Evolutionary conservation across 75 land plant species (phyloP), one percentile per base, ranked within the genome.

Genomic region (Pinus taeda): DNA sequence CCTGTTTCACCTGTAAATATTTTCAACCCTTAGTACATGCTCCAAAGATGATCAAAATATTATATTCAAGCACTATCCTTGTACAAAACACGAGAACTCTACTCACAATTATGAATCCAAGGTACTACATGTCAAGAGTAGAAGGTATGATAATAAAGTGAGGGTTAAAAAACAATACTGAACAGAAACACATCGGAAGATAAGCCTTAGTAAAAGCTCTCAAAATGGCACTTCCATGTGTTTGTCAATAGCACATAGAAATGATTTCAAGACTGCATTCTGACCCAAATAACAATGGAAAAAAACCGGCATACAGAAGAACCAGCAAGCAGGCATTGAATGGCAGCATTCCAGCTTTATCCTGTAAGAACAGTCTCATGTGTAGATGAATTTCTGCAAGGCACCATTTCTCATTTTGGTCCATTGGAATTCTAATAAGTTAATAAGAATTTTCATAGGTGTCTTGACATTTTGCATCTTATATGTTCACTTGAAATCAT

Each of bases 1-100:
- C 87, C 53, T 80, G 85, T 85, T 92, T 94, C 17, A 92, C 99
- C 99, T 96, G 80, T 29, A 49, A 15, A 73, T 11, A 69, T 39
- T 39, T 64, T 64, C 12, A n/a, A 42, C 72, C 42, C 18, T 69
- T 21, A 76, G 73, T 69, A 66, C 17, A 13, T 18, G 63, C 20
- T 3, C 11, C 49, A 39, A 45, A 69, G 42, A 65, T 33, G 5
- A 65, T 65, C 78, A 12, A 71, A 15, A 21, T 77, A 77, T 71
- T 55, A 72, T 6, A 77, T 39, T 37, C 22, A 6, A 6, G 42
- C 7, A 69, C 20, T 3, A 42, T 12, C 45, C 36, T 39, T 11
- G 20, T 49, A 49, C 13, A 42, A 8, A 42, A 42, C 53, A 42
- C 13, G 24, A 69, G 42, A 69, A 39, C 39, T 22, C 24, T 63